Evolutionary conservation across 2,329 filamentous ascomycete genomes (phyloP), one percentile per base, ranked within the genome.

Genomic region (Dichotomopilus funicola): DNA sequence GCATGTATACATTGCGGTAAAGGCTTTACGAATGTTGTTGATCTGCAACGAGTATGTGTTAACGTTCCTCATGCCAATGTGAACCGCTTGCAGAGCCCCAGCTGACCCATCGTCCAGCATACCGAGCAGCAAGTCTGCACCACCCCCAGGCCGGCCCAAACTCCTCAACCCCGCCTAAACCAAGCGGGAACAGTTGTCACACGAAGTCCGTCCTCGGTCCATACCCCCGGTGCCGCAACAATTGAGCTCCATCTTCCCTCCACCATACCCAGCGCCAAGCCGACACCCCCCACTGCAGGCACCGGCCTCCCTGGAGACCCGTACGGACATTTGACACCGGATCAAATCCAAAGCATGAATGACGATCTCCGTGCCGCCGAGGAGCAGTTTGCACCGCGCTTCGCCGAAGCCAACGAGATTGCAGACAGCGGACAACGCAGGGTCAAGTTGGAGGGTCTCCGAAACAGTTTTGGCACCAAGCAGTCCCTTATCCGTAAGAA

Each of bases 401-500:
- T 80, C 62, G 70, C 67, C 6, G 70, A 75, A 11, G 76, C 75
- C 0, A 68, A 72, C 55, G 19, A 41, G 3, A 68, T 78, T 8
- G 53, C 63, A 0, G 70, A 76, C 40, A 65, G 68, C 1, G 61
- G 55, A 43, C 65, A 63, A 59, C 68, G 63, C 49, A 69, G 60
- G 56, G 59, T 12, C 1, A 67, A 62, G 47, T 51, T 81, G 0
- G 70, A 72, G 0, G 73, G 70, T 8, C 61, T 82, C 1, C 75
- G 75, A 42, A 82, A 82, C 59, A 74, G 73, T 3, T 80, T 78
- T 61, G 76, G 76, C 44, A 81, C 78, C 3, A 80, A 79, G 55
- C 78, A 81, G 64, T 81, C 77, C 52, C 72, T 73, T n/a, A 77
- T 80, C 3, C 74, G 80, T 10, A 82, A 80, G 64, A 81, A 75